Base-by-base conservation (phyloP, 176 grass and related monocot species). In the Ensete glaucum region DNA sequence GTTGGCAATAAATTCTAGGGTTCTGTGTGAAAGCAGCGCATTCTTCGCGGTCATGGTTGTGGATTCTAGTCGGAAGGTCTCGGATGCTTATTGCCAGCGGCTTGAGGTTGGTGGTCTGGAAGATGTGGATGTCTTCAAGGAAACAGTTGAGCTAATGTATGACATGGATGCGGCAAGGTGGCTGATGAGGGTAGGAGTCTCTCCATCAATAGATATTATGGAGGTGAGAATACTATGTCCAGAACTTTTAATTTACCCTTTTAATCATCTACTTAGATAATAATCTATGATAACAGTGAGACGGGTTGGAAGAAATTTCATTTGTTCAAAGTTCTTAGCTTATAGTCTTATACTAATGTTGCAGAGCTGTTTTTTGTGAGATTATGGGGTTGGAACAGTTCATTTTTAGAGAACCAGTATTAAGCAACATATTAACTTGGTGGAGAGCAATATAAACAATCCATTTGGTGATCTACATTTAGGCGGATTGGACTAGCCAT, bases 111-210 rank as follows among this genome's bases (percentile, higher is more conserved):
- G 58, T 48, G 85, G 87, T 54, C 60, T 81, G 67, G 81, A 90
- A 54, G 85, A 84, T 52, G 82, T 96, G 51, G 88, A 86, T 50
- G 83, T 67, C 5, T 80, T 96, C 71, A 92, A 87, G 74, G 93
- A 87, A 22, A 87, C 64, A 13, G 82, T 92, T 62, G 89, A 89
- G 71, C 87, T 96, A 79, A 92, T 96, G 93, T 66, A 82, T 69
- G 83, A 51, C 5, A 78, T 77, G 71, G 86, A 83, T 29, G 74
- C 53, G 29, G 74, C 84, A 87, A 87, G 77, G 74, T 85, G 89
- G 52, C 80, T 92, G 13, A 69, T 81, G 1, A 83, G 78, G 11
- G 77, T 73, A 24, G 93, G 93, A 15, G 89, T 92, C 60, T 65
- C 79, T 51, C 72, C 74, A 4, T 83, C 85, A 76, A 83, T 92